A percentile compares a stretch with the other conserved stretches of the same genome.
phyloP scores from a whole-genome alignment of 2,329 filamentous ascomycete species.

The Aureobasidium vineae region DNA sequence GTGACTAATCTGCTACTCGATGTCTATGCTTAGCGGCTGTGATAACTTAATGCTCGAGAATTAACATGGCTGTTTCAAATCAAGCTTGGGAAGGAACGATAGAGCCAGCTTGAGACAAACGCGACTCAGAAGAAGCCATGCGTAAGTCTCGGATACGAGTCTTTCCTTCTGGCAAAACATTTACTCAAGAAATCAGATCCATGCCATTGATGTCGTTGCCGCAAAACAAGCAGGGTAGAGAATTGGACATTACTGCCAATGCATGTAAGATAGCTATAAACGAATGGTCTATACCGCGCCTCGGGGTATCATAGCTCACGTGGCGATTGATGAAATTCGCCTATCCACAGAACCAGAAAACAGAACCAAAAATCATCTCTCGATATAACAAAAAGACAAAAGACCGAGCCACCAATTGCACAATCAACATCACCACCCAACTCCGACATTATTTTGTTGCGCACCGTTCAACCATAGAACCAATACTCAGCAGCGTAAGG shows the following conservation, averaged over 20 bases:
- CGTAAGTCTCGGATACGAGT: not conserved
- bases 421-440: not conserved
- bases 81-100: not conserved
- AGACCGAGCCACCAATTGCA: not conserved
- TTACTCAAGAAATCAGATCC: too few species aligned
- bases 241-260: not conserved
- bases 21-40: too few species aligned
- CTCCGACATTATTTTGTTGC: not conserved
- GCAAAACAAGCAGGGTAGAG: too few species aligned
- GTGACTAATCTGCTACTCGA: too few species aligned
- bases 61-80: not conserved
- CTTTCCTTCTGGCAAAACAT: too few species aligned
- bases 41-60: not conserved
- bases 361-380: not conserved
- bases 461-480: constrained; percentile 42
- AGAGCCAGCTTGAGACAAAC: not conserved
- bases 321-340: not conserved
- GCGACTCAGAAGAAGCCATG: too few species aligned
- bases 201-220: too few species aligned
- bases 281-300: constrained; percentile 3
- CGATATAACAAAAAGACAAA: not conserved
- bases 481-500: constrained; percentile 51
- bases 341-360: not conserved
- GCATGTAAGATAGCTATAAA: not conserved
- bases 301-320: not conserved